Evolutionary conservation across 2,329 filamentous ascomycete genomes (phyloP), one percentile per base, ranked within the genome.

Genomic region (Orbilia oligospora): DNA sequence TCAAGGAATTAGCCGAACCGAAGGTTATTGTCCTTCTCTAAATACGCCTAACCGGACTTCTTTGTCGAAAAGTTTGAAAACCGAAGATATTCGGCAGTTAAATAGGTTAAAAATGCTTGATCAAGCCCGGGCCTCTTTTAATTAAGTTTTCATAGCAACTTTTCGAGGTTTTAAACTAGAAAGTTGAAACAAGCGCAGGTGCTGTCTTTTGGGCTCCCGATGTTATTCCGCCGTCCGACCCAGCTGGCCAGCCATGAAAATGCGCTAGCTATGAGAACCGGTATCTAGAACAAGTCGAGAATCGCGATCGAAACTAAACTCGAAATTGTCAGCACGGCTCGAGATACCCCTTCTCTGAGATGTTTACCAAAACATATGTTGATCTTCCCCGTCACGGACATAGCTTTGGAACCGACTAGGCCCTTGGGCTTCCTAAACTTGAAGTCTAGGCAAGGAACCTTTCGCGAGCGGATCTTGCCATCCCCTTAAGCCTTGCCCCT

Each of bases 1-100:
- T 78, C 75, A 72, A 24, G 67, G 68, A 58, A 78, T 71, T 70
- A 78, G 68, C 75, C 75, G 75, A 72, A 69, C n/a, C 46, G 14
- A 69, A 64, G 33, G 48, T 8, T 27, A 73, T 55, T 73, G 33
- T 53, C 51, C 24, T 46, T 68, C 69, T 38, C 1, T 36, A 8
- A 9, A 9, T n/a, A 9, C 33, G 3, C 27, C 27, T 36, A 30
- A 8, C 8, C 4, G 30, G 30, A 30, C 30, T 9, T 36, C 9
- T 12, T 36, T 36, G 6, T 5, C 5, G 33, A 9, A 36, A 36
- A 36, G 8, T 55, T 38, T 67, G 9, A 53, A 5, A 16, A 56
- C 10, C 18, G 53, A 22, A 38, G 8, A 38, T 38, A 9, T 24
- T 67, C 69, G 70, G 70, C 12, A 67, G 63, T 73, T 66, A 36